Base-by-base conservation (phyloP, 176 grass and related monocot species). In the Dendrocalamus sinicus region DNA sequence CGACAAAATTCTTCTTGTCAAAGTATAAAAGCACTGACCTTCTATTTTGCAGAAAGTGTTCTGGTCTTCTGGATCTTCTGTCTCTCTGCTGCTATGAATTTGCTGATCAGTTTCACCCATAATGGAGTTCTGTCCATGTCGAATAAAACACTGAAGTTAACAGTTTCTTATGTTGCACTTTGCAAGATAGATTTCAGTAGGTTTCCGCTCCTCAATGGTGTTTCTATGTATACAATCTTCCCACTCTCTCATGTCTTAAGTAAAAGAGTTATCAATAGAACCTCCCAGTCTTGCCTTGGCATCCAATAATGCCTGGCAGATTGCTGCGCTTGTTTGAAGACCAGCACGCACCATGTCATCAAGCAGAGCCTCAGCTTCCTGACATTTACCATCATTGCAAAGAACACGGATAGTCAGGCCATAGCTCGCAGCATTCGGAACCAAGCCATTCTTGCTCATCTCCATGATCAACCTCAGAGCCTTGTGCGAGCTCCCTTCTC, bases 341-440 rank as follows among this genome's bases (percentile, higher is more conserved):
- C 94, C 92, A 85, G 77, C 87, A 28, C 24, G 10, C 44, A 70
- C 68, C 94, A 97, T 92, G 46, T 92, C 90, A 77, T 68, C 44
- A 13, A 88, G 60, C 76, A 94, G 72, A 62, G 48, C 81, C 70
- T 94, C 86, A 9, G 90, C 92, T 83, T 97, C 92, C 22, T 64
- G 46, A 63, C 54, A 76, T 74, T 94, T 97, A 53, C 73, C 88
- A 22, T 92, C 92, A 51, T 88, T 91, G 82, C 88, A 92, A 74
- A 94, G 92, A 78, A 89, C 39, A 87, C 86, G 86, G 73, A 97
- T 87, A 0, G 77, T 82, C 73, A 92, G 23, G 41, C 86, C 41
- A 76, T 94, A 97, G 85, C 92, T 97, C 50, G 94, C 81, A 52
- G 60, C 10, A 86, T 92, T 97, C 20, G 92, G 94, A 76, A 90